Evolutionary conservation across 2,329 filamentous ascomycete genomes (phyloP), one percentile per base, ranked within the genome.

Genomic region (Pseudocercospora pini-densiflorae): DNA sequence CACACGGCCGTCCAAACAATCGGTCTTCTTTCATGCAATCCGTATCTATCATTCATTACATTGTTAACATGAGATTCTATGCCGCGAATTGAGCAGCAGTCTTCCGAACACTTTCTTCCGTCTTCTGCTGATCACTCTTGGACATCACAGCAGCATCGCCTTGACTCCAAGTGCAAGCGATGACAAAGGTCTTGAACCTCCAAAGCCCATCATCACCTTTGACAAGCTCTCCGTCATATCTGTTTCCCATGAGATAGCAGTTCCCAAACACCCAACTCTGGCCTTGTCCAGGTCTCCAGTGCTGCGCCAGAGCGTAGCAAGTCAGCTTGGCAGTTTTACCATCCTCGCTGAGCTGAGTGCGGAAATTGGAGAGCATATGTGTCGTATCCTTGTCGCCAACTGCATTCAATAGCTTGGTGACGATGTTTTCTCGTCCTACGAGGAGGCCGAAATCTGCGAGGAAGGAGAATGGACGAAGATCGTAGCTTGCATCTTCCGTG

Each of bases 301-400:
- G 58, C n/a, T 60, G 58, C 24, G 58, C 58, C 27, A 49, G 31
- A 45, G 40, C 58, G 47, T 60, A 47, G 27, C 58, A 60, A 4
- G 12, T 23, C 3, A 60, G 10, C 24, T 60, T 29, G 19, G 58
- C 53, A 10, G 8, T 29, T 7, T 55, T 40, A 10, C 43, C 43
- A 14, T 27, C n/a, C n/a, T 45, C 59, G 21, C 29, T 43, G 40
- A 61, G 29, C 43, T 23, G 10, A 21, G 59, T 31, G 6, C 59
- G 36, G 24, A 61, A 61, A 33, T 61, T 61, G 2, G 59, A 61
- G 10, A 61, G 40, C 59, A 61, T 61, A 14, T 61, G 59, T n/a
- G 59, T 61, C 3, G 59, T 61, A 19, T 61, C 40, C 43, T 49
- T 60, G 12, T 24, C 12, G 45, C 33, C 33, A 12, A 49, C 40